Evolutionary conservation across 179 eudicot species (phyloP).

Genomic region (Pouteria campechiana): DNA sequence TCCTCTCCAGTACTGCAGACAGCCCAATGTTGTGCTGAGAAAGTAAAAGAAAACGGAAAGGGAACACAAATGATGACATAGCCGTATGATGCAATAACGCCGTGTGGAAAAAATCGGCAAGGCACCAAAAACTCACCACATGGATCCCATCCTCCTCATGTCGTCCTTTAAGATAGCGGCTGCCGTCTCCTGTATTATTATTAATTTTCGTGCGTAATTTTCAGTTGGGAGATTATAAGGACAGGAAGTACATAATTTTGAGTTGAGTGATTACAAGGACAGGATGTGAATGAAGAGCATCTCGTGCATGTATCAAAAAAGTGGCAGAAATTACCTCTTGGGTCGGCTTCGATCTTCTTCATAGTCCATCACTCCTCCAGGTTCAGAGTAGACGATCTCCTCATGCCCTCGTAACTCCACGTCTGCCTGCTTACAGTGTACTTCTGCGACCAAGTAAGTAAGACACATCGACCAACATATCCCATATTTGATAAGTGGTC

Average conservation of each 20-base stretch:
- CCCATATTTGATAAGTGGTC: constrained; percentile 30
- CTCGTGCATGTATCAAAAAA: not conserved
- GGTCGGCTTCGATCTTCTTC: constrained; percentile 85
- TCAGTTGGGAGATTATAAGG: no score
- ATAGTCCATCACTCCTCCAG: constrained; percentile 91
- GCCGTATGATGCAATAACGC: constrained; percentile 5
- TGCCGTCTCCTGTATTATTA: constrained; percentile 69
- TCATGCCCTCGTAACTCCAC: constrained; percentile 84
- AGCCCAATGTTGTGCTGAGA: no score
- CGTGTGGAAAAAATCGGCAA: constrained; percentile 10
- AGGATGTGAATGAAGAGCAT: not conserved
- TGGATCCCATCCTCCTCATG: not conserved
- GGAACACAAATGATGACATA: no score
- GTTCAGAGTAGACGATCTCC: constrained; percentile 74
- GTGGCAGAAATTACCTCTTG: constrained; percentile 52
- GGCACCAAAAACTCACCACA: constrained; percentile 1
- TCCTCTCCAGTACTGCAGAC: no score
- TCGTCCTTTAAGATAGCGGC: constrained; percentile 30
- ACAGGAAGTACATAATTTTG: no score
- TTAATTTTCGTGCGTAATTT: not conserved
- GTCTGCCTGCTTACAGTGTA: constrained; percentile 91
- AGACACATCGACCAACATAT: constrained; percentile 83
- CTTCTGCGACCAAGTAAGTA: constrained; percentile 99
- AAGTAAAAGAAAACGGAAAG: no score
- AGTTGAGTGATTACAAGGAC: no score